Evolutionary conservation across 2,329 filamentous ascomycete species (phyloP).

Genomic region (Colletotrichum lentis): DNA sequence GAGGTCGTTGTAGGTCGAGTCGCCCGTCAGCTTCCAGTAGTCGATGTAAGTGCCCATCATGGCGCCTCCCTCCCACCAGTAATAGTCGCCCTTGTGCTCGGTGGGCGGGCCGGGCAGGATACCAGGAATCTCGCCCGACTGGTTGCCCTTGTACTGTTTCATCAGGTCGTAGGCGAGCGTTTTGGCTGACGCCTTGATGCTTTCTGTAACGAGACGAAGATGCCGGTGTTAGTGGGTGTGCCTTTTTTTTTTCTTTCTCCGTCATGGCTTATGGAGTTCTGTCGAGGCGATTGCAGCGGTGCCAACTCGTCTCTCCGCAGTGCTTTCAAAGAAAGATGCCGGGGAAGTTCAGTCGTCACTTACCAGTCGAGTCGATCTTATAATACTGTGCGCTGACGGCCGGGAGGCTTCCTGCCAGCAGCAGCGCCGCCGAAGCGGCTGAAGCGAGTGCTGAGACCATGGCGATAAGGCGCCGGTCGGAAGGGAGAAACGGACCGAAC

Average conservation of each 20-base stretch:
- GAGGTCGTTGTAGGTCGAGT: slow-evolving; percentile 68
- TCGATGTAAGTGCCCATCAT: slow-evolving; percentile 75
- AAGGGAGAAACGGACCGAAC: not conserved
- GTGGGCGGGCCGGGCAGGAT: slow-evolving; percentile 65
- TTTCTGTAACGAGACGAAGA: slow-evolving; percentile 46
- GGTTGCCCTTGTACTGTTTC: slow-evolving; percentile 60
- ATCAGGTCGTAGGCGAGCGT: slow-evolving; percentile 61
- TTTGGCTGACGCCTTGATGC: slow-evolving; percentile 57
- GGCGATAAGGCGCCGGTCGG: slow-evolving; percentile 28
- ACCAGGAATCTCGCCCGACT: slow-evolving; percentile 61
- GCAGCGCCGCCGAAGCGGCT: slow-evolving; percentile 34
- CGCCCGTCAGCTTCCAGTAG: slow-evolving; percentile 74
- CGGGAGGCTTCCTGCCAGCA: slow-evolving; percentile 30
- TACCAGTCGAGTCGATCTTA: slow-evolving; percentile 47
- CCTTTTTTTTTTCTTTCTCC: too few relatives aligned
- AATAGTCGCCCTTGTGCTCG: slow-evolving; percentile 62
- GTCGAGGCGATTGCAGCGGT: not conserved
- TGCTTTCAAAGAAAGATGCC: too few relatives aligned
- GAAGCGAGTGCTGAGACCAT: slow-evolving; percentile 34
- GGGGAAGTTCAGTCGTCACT: not conserved
- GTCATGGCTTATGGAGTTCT: not conserved
- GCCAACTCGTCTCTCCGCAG: too few relatives aligned
- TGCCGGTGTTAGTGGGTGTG: slow-evolving; percentile 4
- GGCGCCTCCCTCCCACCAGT: slow-evolving; percentile 78
- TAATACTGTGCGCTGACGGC: slow-evolving; percentile 43